A percentile compares a stretch with the other conserved stretches of the same genome.
Evolutionary conservation across 2,329 filamentous ascomycete genomes (phyloP).

Genomic region (Eurotiales sp.): DNA sequence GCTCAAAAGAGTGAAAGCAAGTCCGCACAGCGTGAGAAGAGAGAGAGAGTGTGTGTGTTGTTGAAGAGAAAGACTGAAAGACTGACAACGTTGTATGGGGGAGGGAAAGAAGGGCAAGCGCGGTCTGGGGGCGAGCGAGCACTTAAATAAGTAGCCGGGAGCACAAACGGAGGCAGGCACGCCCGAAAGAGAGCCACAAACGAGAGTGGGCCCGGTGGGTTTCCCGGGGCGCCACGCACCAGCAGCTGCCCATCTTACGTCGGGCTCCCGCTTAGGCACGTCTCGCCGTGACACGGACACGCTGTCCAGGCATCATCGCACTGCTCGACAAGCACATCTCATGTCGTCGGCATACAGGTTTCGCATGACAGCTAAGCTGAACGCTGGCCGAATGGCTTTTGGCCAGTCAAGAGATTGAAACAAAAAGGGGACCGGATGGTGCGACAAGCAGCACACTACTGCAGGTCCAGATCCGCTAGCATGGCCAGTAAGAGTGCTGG

Average conservation of each 20-base stretch:
- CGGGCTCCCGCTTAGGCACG: too few species aligned
- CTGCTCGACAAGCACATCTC: too few species aligned
- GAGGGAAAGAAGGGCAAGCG: not conserved
- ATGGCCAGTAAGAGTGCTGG: not conserved
- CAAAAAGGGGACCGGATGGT: slow-evolving; percentile 5
- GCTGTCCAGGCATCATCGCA: too few species aligned
- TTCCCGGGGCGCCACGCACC: too few species aligned
- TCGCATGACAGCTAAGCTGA: not conserved
- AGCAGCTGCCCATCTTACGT: too few species aligned
- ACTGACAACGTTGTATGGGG: slow-evolving; percentile 6
- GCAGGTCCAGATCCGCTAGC: slow-evolving; percentile 4
- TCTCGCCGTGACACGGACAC: too few species aligned
- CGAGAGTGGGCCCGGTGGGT: too few species aligned
- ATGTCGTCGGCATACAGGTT: too few species aligned
- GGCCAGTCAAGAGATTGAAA: not conserved
- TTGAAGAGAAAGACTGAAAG: slow-evolving; percentile 6
- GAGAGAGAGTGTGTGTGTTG: slow-evolving; percentile 3
- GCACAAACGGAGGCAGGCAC: too few species aligned
- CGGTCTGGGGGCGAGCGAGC: not conserved
- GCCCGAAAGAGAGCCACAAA: too few species aligned
- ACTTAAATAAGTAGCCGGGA: not conserved
- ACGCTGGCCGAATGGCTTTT: too few species aligned
- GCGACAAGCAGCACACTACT: slow-evolving; percentile 3
- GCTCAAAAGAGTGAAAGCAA: slow-evolving; percentile 14
- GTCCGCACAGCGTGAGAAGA: slow-evolving; percentile 17